Percentiles rank a stretch among this genome's conserved stretches.
Conservation (phyloP, 352 stramenopile species). For the Globisporangium parvum region DNA sequence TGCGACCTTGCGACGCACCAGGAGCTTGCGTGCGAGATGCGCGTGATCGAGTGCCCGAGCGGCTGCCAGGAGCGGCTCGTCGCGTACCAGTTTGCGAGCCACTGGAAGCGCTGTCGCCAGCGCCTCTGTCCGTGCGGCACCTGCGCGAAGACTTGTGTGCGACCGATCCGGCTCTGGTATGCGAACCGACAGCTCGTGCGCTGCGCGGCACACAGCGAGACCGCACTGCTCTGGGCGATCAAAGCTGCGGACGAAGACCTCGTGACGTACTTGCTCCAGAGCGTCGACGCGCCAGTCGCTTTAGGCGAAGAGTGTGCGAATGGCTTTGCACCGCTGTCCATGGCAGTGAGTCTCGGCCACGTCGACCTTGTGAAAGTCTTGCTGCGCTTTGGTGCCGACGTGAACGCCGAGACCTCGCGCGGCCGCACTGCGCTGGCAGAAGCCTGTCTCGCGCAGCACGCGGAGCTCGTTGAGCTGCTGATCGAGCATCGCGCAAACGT, state of each 20-base stretch:
- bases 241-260: slow-evolving; percentile 60
- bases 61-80: slow-evolving; percentile 53
- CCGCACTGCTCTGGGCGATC: slow-evolving; percentile 49
- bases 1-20: slow-evolving; percentile 35
- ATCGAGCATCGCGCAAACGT: slow-evolving; percentile 56
- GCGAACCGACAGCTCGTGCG: slow-evolving; percentile 24
- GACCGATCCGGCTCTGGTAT: slow-evolving; percentile 65
- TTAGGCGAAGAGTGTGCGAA: slow-evolving; percentile 62
- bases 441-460: slow-evolving; percentile 43
- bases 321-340: slow-evolving; percentile 53
- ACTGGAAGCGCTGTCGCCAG: slow-evolving; percentile 61
- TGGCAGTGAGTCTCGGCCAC: slow-evolving; percentile 39
- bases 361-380: slow-evolving; percentile 47
- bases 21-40: slow-evolving; percentile 41
- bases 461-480: slow-evolving; percentile 45
- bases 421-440: slow-evolving; percentile 61
- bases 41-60: slow-evolving; percentile 49
- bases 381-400: slow-evolving; percentile 57
- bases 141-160: slow-evolving; percentile 36
- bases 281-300: slow-evolving; percentile 20
- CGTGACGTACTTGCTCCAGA: slow-evolving; percentile 53
- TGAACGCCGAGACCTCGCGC: slow-evolving; percentile 63
- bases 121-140: slow-evolving; percentile 54
- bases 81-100: slow-evolving; percentile 48
- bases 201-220: slow-evolving; percentile 51